Percentiles rank a stretch among this genome's conserved stretches.
Evolutionary conservation across 345 rosid species (phyloP).

Genomic region (Brassica incana): DNA sequence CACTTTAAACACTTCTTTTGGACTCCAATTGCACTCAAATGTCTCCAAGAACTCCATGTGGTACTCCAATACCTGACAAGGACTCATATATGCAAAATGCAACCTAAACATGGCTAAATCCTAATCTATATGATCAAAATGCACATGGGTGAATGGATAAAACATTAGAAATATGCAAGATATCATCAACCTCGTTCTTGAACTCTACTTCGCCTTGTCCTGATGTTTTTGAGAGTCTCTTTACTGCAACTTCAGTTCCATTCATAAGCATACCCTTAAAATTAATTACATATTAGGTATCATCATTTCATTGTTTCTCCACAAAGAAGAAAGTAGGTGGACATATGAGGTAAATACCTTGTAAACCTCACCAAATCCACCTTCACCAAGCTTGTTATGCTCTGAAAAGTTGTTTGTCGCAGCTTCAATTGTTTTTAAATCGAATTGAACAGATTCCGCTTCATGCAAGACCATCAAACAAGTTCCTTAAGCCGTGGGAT

Average conservation of each 20-base stretch:
- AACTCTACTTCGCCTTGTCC: constrained; percentile 6
- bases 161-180: no score
- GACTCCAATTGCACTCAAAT: no score
- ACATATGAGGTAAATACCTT: constrained; percentile 37
- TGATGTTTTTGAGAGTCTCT: constrained; percentile 4
- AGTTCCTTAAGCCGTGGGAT: background rate
- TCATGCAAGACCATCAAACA: constrained; percentile 15
- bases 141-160: no score
- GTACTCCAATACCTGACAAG: no score
- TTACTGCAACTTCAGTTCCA: constrained; percentile 8
- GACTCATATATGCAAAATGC: no score
- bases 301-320: background rate
- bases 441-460: constrained; percentile 42
- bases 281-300: background rate
- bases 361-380: constrained; percentile 47
- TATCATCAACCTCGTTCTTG: background rate
- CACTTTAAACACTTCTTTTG: no score
- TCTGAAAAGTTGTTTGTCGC: constrained; percentile 12
- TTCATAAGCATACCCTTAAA: background rate
- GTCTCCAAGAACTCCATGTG: no score
- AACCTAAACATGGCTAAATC: no score
- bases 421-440: background rate
- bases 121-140: no score
- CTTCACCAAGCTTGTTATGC: constrained; percentile 45
- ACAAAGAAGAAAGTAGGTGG: background rate